phyloP scores from a whole-genome alignment of 2,329 filamentous ascomycete genomes.

The Tolypocladium album region DNA sequence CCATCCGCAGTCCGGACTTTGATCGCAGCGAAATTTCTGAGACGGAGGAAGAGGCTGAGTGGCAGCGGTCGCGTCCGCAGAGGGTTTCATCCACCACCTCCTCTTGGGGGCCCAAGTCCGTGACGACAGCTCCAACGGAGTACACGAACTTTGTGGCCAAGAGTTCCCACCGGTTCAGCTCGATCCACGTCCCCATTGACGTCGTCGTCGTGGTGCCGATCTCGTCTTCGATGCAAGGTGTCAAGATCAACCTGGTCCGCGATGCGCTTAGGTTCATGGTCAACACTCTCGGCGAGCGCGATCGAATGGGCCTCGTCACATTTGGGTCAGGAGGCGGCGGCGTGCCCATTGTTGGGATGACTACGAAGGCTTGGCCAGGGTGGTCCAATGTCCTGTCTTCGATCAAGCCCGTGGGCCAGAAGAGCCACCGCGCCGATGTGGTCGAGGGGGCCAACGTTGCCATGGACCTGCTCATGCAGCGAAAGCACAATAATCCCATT shows the following conservation, averaged over 20 bases:
- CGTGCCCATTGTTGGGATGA: slow-evolving; percentile 96
- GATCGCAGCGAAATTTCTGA: slow-evolving; percentile 70
- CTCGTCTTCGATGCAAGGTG: slow-evolving; percentile 97
- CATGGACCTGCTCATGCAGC: slow-evolving; percentile 97
- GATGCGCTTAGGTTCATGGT: slow-evolving; percentile 92
- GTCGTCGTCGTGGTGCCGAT: slow-evolving; percentile 95
- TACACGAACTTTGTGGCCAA: slow-evolving; percentile 64
- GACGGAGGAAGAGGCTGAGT: slow-evolving; percentile 73
- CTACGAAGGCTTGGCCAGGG: slow-evolving; percentile 83
- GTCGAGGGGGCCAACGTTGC: slow-evolving; percentile 96
- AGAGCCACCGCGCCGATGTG: slow-evolving; percentile 91
- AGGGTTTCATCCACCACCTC: slow-evolving; percentile 76
- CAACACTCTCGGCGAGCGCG: slow-evolving; percentile 75
- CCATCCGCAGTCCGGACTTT: slow-evolving; percentile 61
- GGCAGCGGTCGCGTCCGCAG: slow-evolving; percentile 54
- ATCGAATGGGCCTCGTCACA: slow-evolving; percentile 94
- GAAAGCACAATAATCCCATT: slow-evolving; percentile 89
- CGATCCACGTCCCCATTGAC: slow-evolving; percentile 83
- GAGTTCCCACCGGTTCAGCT: slow-evolving; percentile 28
- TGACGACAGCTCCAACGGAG: slow-evolving; percentile 81
- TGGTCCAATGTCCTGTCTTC: slow-evolving; percentile 81
- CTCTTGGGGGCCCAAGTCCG: slow-evolving; percentile 72
- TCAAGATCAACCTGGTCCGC: slow-evolving; percentile 90
- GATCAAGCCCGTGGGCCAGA: slow-evolving; percentile 89
- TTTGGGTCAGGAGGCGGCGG: slow-evolving; percentile 92